Evolutionary conservation across 768 basidiomycete species (phyloP), one percentile per base, ranked within the genome.

Genomic region (Mycena latifolia): DNA sequence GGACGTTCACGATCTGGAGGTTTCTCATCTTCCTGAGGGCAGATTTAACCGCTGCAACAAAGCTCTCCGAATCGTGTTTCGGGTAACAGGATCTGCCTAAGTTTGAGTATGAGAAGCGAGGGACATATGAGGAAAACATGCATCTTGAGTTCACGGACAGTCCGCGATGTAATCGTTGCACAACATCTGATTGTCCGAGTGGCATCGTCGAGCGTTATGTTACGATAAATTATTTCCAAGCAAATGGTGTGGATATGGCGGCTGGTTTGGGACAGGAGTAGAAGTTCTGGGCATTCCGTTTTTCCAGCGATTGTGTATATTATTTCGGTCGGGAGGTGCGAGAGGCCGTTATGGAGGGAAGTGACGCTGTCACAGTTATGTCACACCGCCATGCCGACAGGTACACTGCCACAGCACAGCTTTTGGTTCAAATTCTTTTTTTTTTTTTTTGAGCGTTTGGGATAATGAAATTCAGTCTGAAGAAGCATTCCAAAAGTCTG

Each of bases 171-270:
- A 5, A 65, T 10, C 7, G 63, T 55, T 22, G 28, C 24, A 14
- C 50, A 65, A 24, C 57, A 65, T 27, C 35, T 50, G 28, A 59
- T 27, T 22, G 57, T 41, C 10, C 41, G 43, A n/a, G 17, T 57
- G 33, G 31, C 18, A 47, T 55, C 33, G n/a, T 39, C 29, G 20
- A 59, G 45, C 31, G 11, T 39, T 29, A 65, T 25, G 25, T 6
- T 12, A 4, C 57, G 63, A 25, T 65, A 65, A 39, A 59, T 54
- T 22, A 37, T 46, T 31, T 22, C 14, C 51, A 59, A 29, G 45
- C 56, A 37, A 22, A 53, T 28, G 1, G 24, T 33, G 41, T 65
- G 43, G 2, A 59, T 65, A 12, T 24, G 33, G 52, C 52, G 63
- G 9, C 25, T 47, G 9, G 57, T 59, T 20, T 24, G 63, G 29